phyloP scores from a whole-genome alignment of 2,329 filamentous ascomycete species.

The Hypomyces rosellus region DNA sequence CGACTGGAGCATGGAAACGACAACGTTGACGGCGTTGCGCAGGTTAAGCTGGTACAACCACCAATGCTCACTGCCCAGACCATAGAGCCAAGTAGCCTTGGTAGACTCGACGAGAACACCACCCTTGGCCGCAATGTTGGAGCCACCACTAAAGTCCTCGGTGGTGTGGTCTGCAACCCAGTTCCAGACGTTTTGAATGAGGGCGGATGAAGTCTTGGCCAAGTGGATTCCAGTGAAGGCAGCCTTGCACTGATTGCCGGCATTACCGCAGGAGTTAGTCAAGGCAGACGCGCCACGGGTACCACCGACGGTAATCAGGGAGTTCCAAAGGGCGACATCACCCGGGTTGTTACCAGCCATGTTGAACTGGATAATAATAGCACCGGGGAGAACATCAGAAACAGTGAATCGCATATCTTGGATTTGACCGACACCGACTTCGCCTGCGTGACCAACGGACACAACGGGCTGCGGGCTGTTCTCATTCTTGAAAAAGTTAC shows the following conservation, averaged over 20 bases:
- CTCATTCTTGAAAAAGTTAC: slow-evolving; percentile 37
- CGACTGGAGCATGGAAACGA: slow-evolving; percentile 44
- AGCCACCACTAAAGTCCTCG: slow-evolving; percentile 41
- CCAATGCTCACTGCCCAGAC: slow-evolving; percentile 47
- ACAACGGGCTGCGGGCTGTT: slow-evolving; percentile 42
- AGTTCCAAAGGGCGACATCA: slow-evolving; percentile 46
- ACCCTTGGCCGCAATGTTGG: slow-evolving; percentile 42
- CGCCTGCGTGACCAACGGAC: slow-evolving; percentile 42
- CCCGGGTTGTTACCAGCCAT: slow-evolving; percentile 39
- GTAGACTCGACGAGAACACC: slow-evolving; percentile 41
- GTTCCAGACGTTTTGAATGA: slow-evolving; percentile 28
- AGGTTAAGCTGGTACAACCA: slow-evolving; percentile 54
- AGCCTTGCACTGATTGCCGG: slow-evolving; percentile 36
- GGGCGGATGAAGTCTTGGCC: slow-evolving; percentile 22
- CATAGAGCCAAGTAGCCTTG: slow-evolving; percentile 43
- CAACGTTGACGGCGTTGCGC: slow-evolving; percentile 41
- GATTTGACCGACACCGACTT: slow-evolving; percentile 45
- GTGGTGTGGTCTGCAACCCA: slow-evolving; percentile 42
- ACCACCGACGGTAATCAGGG: slow-evolving; percentile 40
- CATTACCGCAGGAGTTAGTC: slow-evolving; percentile 30
- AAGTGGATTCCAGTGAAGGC: slow-evolving; percentile 46
- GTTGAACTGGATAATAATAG: slow-evolving; percentile 42
- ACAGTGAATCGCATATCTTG: slow-evolving; percentile 48
- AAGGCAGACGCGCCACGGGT: slow-evolving; percentile 30
- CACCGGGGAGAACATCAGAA: slow-evolving; percentile 35